Evolutionary conservation across 2,329 filamentous ascomycete species (phyloP), one percentile per base, ranked within the genome.

Genomic region (Thyridium curvatum): DNA sequence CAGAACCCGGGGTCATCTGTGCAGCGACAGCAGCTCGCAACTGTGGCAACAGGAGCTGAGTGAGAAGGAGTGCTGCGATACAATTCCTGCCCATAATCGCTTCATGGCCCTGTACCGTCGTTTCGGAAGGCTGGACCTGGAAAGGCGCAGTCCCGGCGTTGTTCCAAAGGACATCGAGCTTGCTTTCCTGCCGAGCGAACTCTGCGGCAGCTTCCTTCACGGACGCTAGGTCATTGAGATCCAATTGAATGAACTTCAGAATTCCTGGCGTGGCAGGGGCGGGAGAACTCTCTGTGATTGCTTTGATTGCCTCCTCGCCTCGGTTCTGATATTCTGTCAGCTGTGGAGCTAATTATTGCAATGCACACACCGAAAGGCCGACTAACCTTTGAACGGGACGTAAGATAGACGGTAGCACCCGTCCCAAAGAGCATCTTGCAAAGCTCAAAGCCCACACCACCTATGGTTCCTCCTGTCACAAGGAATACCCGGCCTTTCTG

Each of bases 321-420:
- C 55, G 58, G 18, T 51, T 47, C 47, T 61, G 32, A 1, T 49
- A 46, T 32, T 5, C 21, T 47, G 44, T 30, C 48, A 48, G 3
- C 55, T 54, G n/a, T 54, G 34, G 38, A 15, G 28, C 28, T 32
- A n/a, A n/a, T n/a, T n/a, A n/a, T n/a, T n/a, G n/a, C n/a, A n/a
- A n/a, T n/a, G n/a, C n/a, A n/a, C n/a, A n/a, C n/a, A n/a, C n/a
- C n/a, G n/a, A n/a, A n/a, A n/a, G n/a, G n/a, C n/a, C 26, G 18
- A 39, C 45, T 21, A 13, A 51, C 53, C 45, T 51, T 46, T 3
- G 53, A 59, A 34, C 73, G 66, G 3, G 64, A 66, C 8, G 72
- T 70, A 37, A 78, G 54, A 50, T 79, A 79, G 28, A 43, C 29
- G 9, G 34, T 77, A n/a, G 60, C 74, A 14, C 72, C 69, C 3